phyloP scores from a whole-genome alignment of 345 rosid genomes.

The Eucalyptus lansdowneana region DNA sequence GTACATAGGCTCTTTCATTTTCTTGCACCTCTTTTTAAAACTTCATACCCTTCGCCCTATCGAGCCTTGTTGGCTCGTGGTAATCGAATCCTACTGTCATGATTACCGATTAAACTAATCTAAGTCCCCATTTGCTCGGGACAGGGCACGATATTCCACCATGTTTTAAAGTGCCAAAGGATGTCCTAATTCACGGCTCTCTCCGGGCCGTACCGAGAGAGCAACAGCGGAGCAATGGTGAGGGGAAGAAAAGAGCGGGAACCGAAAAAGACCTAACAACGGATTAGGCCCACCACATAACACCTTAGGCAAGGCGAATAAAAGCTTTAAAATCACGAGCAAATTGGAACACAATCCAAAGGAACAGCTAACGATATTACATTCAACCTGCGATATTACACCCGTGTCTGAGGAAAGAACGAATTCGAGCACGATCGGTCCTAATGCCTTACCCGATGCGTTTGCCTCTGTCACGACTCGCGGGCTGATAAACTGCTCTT shows the following conservation, averaged over 20 bases:
- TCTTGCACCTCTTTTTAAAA: neutral
- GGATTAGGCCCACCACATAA: neutral
- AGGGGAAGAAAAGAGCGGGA: neutral
- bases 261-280: too few species aligned
- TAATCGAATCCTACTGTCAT: neutral
- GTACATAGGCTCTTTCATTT: neutral
- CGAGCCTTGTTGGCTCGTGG: neutral
- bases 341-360: neutral
- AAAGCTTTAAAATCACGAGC: neutral
- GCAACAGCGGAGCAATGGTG: neutral
- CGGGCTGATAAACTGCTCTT: neutral
- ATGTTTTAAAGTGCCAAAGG: neutral
- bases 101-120: neutral
- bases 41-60: too few species aligned
- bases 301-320: neutral
- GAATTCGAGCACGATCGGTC: neutral
- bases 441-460: neutral
- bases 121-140: neutral
- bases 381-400: neutral
- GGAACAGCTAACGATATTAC: neutral
- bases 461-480: neutral
- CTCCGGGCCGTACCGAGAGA: neutral
- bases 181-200: neutral
- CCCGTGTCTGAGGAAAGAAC: neutral
- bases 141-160: neutral